Evolutionary conservation across 2,329 filamentous ascomycete species (phyloP), one percentile per base, ranked within the genome.

Genomic region (Penicillium sp.): DNA sequence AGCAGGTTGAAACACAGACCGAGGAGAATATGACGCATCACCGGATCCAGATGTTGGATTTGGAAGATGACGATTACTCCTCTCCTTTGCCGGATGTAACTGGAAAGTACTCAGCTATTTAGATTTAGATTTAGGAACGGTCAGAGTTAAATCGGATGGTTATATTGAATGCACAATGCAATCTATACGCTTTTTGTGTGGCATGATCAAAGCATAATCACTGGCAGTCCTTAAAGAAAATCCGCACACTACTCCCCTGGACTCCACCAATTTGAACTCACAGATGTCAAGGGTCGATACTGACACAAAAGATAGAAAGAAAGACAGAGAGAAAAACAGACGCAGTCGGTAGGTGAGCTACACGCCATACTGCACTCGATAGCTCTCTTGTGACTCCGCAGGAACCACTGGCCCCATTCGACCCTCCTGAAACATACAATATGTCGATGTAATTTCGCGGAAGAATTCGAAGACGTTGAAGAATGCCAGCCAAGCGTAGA

Each of bases 1-100:
- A 66, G 22, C 66, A 76, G 50, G 64, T 73, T 7, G 64, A 72
- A 39, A 56, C 61, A n/a, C 68, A 66, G 50, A 75, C 71, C 1
- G 65, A 69, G 44, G 69, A 76, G 36, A 50, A 65, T 31, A 58
- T 66, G 62, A 46, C 59, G 4, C 51, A 54, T 16, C 66, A 69
- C 27, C 59, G 71, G 46, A 64, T 70, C 37, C 61, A 65, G 13
- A 61, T 61, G 63, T 18, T 68, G 40, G 61, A 69, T 43, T 36
- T 69, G 43, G 57, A 66, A 19, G 62, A 69, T 50, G 33, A 63
- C 37, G 65, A 66, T 31, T 63, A 67, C 18, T 60, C 63, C 16
- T 27, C 58, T 31, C 64, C 64, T 5, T 24, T 61, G 39, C 52
- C 50, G n/a, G 63, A 67, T 50, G 58, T 63, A 35, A 49, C 59